Evolutionary conservation across 139 green algal species (phyloP).

Genomic region (Pedinophyceae sp.): DNA sequence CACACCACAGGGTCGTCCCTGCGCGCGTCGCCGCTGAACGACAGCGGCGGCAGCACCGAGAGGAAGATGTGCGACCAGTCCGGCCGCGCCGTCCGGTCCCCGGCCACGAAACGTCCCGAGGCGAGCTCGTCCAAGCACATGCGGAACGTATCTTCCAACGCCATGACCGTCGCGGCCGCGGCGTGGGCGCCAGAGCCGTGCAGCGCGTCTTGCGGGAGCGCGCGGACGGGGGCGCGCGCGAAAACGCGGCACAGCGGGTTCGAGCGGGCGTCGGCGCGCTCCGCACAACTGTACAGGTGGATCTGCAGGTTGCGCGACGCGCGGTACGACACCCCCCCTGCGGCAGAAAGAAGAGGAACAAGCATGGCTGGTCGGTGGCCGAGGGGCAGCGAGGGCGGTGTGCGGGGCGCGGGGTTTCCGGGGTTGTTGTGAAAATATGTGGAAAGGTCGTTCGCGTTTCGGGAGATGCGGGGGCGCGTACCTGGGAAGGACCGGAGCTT

Average conservation of each 20-base stretch:
- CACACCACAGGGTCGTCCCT: neutral
- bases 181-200: neutral
- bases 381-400: too few relatives aligned
- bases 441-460: too few relatives aligned
- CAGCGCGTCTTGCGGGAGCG: neutral
- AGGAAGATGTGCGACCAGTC: slow-evolving; percentile 83
- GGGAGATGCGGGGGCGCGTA: too few relatives aligned
- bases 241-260: slow-evolving; percentile 57
- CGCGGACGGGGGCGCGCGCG: slow-evolving; percentile 27
- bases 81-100: slow-evolving; percentile 5
- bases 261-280: slow-evolving; percentile 29
- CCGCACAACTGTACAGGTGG: slow-evolving; percentile 61
- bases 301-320: slow-evolving; percentile 77
- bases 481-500: too few relatives aligned
- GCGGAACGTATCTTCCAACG: slow-evolving; percentile 47
- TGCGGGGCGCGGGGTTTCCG: too few relatives aligned
- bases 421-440: too few relatives aligned
- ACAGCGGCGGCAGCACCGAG: slow-evolving; percentile 34
- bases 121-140: slow-evolving; percentile 42
- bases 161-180: neutral
- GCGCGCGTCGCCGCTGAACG: slow-evolving; percentile 10
- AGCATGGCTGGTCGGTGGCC: too few relatives aligned
- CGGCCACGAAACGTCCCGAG: slow-evolving; percentile 5
- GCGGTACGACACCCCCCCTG: slow-evolving; percentile 35
- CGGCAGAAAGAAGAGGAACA: too few relatives aligned